Evolutionary conservation across 148 eudicot species (phyloP).

Genomic region (Spergularia marina): DNA sequence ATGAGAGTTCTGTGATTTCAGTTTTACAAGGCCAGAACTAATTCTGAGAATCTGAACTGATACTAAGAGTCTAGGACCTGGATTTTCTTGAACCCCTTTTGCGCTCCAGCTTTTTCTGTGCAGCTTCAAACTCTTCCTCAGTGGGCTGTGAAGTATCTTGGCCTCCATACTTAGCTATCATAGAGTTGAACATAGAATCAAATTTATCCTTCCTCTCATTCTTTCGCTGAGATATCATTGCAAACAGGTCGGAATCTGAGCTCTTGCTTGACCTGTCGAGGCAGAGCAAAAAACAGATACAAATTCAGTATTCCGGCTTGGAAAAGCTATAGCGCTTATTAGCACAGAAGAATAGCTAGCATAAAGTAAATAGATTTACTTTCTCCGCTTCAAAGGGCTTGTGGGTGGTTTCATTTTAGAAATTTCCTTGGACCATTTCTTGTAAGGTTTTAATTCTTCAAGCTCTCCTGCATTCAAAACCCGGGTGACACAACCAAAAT

Average conservation of each 20-base stretch:
- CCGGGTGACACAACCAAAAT: neutral
- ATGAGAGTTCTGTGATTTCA: neutral
- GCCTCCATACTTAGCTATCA: conserved; percentile 68
- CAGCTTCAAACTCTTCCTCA: conserved; percentile 92
- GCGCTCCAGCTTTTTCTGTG: conserved; percentile 51
- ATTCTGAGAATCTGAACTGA: neutral
- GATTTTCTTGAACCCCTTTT: conserved; percentile 44
- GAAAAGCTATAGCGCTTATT: neutral
- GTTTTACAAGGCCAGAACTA: conserved; percentile 6
- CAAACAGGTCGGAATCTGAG: conserved; percentile 57
- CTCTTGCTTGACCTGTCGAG: conserved; percentile 53
- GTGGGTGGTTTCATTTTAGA: conserved; percentile 86
- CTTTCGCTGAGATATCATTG: conserved; percentile 71
- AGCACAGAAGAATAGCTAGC: neutral
- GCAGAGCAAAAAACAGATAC: neutral
- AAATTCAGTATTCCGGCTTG: neutral
- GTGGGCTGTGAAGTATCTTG: conserved; percentile 54
- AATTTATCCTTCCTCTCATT: conserved; percentile 65
- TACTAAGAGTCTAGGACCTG: conserved; percentile 9
- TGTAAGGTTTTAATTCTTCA: conserved; percentile 73
- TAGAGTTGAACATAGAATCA: conserved; percentile 77
- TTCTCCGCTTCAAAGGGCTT: conserved; percentile 60
- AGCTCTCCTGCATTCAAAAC: conserved; percentile 51
- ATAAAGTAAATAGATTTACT: conserved; percentile 36
- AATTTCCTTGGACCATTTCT: conserved; percentile 81